Base-by-base conservation (phyloP, 306 rosid genomes). In the Crataegus laevigata region DNA sequence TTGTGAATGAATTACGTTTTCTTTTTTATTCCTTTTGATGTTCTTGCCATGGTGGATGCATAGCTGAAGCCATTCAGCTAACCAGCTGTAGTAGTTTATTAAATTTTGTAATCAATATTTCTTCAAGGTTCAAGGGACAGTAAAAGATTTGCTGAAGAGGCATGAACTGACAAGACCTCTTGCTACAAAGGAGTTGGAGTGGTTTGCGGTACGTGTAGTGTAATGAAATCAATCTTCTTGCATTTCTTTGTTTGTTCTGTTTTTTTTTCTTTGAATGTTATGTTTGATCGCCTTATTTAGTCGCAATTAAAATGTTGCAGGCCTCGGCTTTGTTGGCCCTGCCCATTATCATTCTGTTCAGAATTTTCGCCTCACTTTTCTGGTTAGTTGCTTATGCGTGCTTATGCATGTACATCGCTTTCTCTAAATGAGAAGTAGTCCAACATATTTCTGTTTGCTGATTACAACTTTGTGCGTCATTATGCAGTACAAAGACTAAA, bases 301-400 rank as follows among this genome's bases (percentile, higher is more conserved):
- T 42, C 2, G n/a, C 66, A 24, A 73, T 64, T 38, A 13, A 65
- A 72, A 71, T 75, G 75, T 65, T 94, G 79, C 97, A 96, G 99
- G 98, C 99, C 80, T 96, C 98, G 63, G 92, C 97, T 63, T 74
- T 90, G 63, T 84, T 96, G 86, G 98, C 98, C 69, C 82, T 92
- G 18, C 98, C 99, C 40, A 74, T 92, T 62, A 85, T 90, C 70
- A n/a, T 90, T 43, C 80, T 90, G 78, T 89, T 89, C 79, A 92
- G 93, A 82, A 64, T 79, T 47, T 70, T 76, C 68, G 88, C 98
- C 63, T 85, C 92, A 77, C 54, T 82, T 77, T 88, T 89, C 80
- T 36, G 96, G 99, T 91, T 62, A 83, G 97, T 89, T 61, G 29
- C 45, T 73, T 59, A 50, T 5, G 6, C 21, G 8, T 50, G 9